These are phyloP conservation scores for Amylocystis lapponica DNA, from an alignment of 768 basidiomycete species.

Conservation along the genomic window DNA sequence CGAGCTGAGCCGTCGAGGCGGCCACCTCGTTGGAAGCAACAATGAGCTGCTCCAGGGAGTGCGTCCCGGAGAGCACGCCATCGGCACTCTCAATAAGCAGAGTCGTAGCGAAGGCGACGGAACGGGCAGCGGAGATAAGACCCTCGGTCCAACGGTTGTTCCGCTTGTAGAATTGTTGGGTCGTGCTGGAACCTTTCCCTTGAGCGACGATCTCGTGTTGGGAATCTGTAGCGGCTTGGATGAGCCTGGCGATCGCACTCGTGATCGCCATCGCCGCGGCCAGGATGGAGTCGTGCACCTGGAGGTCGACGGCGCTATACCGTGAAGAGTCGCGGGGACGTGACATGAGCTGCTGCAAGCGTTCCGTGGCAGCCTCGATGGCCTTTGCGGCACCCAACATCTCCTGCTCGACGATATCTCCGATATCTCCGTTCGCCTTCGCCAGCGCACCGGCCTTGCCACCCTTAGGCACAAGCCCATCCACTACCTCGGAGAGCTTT, in stretches of 20 bases:
- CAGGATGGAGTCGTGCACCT: conserved; percentile 98
- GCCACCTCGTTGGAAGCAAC: conserved; percentile 99
- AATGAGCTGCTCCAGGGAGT: conserved; percentile 97
- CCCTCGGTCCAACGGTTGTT: conserved; percentile 99
- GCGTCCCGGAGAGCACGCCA: conserved; percentile 93
- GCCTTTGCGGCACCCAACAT: conserved; percentile 91
- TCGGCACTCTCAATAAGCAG: conserved; percentile 96
- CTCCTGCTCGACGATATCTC: conserved; percentile 93
- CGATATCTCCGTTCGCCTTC: conserved; percentile 86
- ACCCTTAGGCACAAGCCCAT: conserved; percentile 80
- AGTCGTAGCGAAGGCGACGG: conserved; percentile 94
- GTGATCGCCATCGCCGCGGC: conserved; percentile 93
- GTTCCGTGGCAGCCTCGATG: conserved; percentile 88
- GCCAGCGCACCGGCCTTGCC: conserved; percentile 61
- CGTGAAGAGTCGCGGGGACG: conserved; percentile 85
- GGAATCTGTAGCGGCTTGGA: conserved; percentile 94
- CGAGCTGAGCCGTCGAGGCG: conserved; percentile 94
- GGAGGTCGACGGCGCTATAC: conserved; percentile 86
- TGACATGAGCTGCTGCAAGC: conserved; percentile 86
- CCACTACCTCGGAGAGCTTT: conserved; percentile 84
- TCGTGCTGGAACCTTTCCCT: conserved; percentile 88
- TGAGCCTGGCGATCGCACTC: conserved; percentile 88
- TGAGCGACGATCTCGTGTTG: conserved; percentile 97
- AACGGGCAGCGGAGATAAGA: conserved; percentile 94
- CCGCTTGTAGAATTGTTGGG: conserved; percentile 97